phyloP scores from a whole-genome alignment of 176 grass and related monocot species.

The Musa beccarii region DNA sequence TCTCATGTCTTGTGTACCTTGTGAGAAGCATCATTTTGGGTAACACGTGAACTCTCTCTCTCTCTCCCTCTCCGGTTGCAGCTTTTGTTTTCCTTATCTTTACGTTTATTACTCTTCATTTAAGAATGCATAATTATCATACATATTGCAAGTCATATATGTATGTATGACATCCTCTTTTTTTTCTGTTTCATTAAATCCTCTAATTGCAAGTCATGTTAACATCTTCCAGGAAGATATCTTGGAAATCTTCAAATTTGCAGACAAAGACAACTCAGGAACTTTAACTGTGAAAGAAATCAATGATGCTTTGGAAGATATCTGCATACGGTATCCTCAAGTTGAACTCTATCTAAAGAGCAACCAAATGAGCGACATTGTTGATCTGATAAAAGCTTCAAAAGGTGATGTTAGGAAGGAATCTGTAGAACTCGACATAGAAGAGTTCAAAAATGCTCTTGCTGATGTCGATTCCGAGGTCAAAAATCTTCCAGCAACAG shows the following conservation, averaged over 20 bases:
- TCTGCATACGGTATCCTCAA: constrained; percentile 85
- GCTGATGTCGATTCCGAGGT: constrained; percentile 75
- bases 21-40: not conserved
- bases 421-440: constrained; percentile 66
- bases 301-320: constrained; percentile 77
- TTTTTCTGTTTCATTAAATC: not conserved
- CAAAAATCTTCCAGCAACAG: constrained; percentile 83
- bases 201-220: constrained; percentile 10
- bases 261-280: constrained; percentile 98
- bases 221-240: constrained; percentile 67
- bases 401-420: constrained; percentile 67
- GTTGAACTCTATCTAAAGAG: constrained; percentile 92
- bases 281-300: constrained; percentile 95
- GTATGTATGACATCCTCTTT: too few species aligned
- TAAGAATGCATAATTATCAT: too few species aligned
- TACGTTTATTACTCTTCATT: not conserved
- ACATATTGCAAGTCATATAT: too few species aligned
- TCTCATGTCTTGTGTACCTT: not conserved
- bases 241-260: constrained; percentile 82
- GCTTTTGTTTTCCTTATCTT: not conserved
- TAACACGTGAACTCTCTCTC: too few species aligned
- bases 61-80: not conserved
- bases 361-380: constrained; percentile 64
- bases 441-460: constrained; percentile 87
- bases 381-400: constrained; percentile 57